phyloP scores from a whole-genome alignment of 805 yeast species.

The Hanseniaspora hatyaiensis region DNA sequence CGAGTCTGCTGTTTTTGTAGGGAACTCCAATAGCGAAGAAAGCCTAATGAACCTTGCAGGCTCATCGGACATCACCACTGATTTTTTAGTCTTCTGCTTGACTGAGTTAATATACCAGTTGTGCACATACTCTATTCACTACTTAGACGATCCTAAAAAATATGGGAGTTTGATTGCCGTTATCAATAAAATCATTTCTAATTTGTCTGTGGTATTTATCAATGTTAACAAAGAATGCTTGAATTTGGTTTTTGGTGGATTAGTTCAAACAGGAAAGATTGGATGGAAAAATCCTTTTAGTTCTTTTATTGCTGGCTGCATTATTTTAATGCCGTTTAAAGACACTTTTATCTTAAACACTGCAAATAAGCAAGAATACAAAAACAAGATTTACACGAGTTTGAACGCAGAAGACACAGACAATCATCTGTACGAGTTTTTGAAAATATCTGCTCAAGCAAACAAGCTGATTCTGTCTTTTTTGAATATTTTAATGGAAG shows the following conservation, averaged over 20 bases:
- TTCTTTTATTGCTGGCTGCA: conserved; percentile 20
- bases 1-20: conserved; percentile 1
- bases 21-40: not conserved
- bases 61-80: not conserved
- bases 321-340: not conserved
- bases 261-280: conserved; percentile 13
- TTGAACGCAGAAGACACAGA: conserved; percentile 22
- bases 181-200: conserved; percentile 30
- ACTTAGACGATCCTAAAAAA: not conserved
- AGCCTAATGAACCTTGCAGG: too few species aligned
- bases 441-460: conserved; percentile 19
- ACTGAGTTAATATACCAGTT: conserved; percentile 1
- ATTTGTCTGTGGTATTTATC: conserved; percentile 27
- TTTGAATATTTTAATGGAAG: conserved; percentile 29
- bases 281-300: conserved; percentile 29
- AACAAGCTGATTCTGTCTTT: conserved; percentile 24
- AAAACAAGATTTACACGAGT: conserved; percentile 15
- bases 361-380: not conserved
- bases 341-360: not conserved
- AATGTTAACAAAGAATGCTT: conserved; percentile 21
- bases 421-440: conserved; percentile 22
- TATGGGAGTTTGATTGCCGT: not conserved
- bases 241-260: conserved; percentile 10
- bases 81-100: not conserved
- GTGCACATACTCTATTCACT: not conserved